Percentiles rank a stretch among this genome's conserved stretches.
These are phyloP conservation scores for Suillus discolor DNA, from an alignment of 768 basidiomycete genomes.

Conservation along the genomic window DNA sequence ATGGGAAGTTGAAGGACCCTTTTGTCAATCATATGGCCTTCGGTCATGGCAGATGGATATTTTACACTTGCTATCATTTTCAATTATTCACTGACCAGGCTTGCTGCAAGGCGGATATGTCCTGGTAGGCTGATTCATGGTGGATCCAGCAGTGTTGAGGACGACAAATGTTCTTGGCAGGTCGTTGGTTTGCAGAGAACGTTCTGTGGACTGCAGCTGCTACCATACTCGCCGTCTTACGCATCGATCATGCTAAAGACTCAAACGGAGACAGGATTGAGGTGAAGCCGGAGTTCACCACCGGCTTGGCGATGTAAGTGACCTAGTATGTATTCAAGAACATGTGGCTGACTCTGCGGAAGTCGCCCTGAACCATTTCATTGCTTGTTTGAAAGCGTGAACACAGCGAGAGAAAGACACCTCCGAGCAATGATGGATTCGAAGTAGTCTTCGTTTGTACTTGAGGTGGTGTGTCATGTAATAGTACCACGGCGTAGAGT, in stretches of 20 bases:
- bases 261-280: background rate
- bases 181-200: background rate
- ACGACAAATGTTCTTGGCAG: background rate
- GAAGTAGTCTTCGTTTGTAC: background rate
- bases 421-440: background rate
- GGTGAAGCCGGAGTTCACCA: background rate
- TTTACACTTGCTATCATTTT: background rate
- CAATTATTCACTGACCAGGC: background rate
- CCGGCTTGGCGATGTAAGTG: background rate
- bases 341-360: background rate
- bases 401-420: background rate
- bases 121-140: background rate
- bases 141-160: background rate
- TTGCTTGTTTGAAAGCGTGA: background rate
- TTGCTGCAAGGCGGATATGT: background rate
- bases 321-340: background rate
- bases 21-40: background rate
- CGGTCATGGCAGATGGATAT: background rate
- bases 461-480: no score
- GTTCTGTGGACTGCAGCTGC: background rate
- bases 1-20: background rate
- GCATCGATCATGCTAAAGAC: conserved; percentile 2
- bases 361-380: background rate
- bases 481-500: no score
- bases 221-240: conserved; percentile 1